Percentiles rank a stretch among this genome's conserved stretches.
Conservation (phyloP, 176 grass and related monocot species). For the Bolboschoenus planiculmis region DNA sequence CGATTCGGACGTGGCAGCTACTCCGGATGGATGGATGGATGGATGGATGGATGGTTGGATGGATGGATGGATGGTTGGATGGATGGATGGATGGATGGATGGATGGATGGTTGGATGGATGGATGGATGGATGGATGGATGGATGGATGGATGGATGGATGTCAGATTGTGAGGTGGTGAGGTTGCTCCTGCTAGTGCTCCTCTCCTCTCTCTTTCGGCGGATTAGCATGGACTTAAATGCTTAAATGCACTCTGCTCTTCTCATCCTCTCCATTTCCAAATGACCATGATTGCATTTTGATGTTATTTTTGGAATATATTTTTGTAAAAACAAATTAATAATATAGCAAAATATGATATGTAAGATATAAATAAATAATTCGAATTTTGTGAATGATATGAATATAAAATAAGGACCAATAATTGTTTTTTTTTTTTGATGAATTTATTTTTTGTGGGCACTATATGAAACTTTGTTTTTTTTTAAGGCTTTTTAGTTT, state of each 20-base stretch:
- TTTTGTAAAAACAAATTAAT: neutral
- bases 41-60: too few species aligned
- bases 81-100: too few species aligned
- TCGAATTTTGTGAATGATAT: neutral
- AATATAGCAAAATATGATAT: too few species aligned
- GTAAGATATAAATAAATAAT: neutral
- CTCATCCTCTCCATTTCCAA: neutral
- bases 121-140: too few species aligned
- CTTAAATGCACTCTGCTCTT: neutral
- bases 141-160: too few species aligned
- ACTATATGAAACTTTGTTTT: too few species aligned
- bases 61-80: too few species aligned
- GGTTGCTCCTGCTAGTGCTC: neutral
- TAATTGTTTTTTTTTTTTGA: neutral
- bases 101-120: too few species aligned
- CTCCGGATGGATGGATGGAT: neutral
- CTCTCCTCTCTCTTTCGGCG: neutral
- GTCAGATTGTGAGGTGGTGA: neutral
- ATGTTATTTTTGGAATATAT: neutral
- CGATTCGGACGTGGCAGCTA: constrained; percentile 12
- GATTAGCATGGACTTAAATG: neutral
- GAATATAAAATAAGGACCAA: neutral
- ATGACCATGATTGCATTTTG: neutral
- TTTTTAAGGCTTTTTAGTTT: neutral
- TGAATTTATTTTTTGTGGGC: too few species aligned